Evolutionary conservation across 2,329 filamentous ascomycete species (phyloP), one percentile per base, ranked within the genome.

Genomic region (Trichoderma brevicompactum): DNA sequence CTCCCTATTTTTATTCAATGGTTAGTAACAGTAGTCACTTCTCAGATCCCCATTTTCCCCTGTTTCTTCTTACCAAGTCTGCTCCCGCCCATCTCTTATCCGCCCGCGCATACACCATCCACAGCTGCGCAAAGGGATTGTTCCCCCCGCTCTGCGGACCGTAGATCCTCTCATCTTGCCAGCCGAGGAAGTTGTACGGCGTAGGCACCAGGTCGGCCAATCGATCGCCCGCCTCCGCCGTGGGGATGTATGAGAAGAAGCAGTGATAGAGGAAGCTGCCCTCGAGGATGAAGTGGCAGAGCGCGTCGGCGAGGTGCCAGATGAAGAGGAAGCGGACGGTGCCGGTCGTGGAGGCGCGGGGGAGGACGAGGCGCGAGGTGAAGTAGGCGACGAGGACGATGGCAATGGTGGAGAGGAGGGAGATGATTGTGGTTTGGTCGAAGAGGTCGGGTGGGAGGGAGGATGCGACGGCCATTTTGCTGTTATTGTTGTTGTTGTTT

Each of bases 251-350:
- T 9, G 80, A 81, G 83, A 93, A 94, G 84, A 98, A 96, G 81
- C 92, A 96, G 80, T 96, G 92, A 83, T 93, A 97, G 28, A 97
- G 87, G 78, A 92, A 98, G 73, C 88, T 90, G 62, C 92, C 94
- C 80, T 98, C 94, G 75, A 98, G 90, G 76, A 92, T 82, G 78
- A 96, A 87, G 81, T 99, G 95, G 73, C 94, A 94, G 49, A 97
- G 85, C 38, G 92, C 92, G 77, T 97, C 94, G 79, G 96, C 96
- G 43, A 92, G 85, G 80, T 97, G 94, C 94, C 94, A 97, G 79
- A 96, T 86, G 83, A 97, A 97, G 69, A 97, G 88, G 74, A 91
- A 80, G 68, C 93, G 92, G 64, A 84, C 83, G 59, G 87, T 85
- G 43, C 79, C 75, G 1, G 85, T 78, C 10, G 87, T 81, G 1